Conservation (phyloP, 2,329 filamentous ascomycete species). For the Alternaria longipes region DNA sequence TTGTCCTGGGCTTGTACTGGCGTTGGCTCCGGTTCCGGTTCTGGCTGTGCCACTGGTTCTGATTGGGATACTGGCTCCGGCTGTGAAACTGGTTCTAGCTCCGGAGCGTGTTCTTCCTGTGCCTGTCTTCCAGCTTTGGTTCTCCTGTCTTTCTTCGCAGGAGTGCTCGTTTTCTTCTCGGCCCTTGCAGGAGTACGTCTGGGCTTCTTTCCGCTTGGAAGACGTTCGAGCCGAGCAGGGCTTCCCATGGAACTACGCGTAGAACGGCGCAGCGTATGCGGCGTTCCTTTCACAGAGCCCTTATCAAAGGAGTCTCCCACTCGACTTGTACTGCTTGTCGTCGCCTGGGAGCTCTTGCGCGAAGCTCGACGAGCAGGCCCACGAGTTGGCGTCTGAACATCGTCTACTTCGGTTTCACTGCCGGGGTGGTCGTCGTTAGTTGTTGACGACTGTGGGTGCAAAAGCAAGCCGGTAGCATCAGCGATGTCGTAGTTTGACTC, state of each 20-base stretch:
- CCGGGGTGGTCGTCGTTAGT: slow-evolving; percentile 13
- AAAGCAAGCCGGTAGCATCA: slow-evolving; percentile 25
- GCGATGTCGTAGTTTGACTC: slow-evolving; percentile 35
- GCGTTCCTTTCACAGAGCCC: slow-evolving; percentile 28
- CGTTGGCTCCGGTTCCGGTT: neutral
- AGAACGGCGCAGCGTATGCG: slow-evolving; percentile 38
- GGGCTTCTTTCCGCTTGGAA: slow-evolving; percentile 35
- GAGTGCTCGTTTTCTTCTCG: slow-evolving; percentile 11
- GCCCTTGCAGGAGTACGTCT: slow-evolving; percentile 26
- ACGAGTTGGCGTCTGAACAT: slow-evolving; percentile 24
- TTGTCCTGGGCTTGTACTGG: slow-evolving; percentile 32
- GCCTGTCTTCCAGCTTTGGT: slow-evolving; percentile 18
- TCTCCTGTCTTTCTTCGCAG: slow-evolving; percentile 20
- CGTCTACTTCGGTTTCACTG: slow-evolving; percentile 35
- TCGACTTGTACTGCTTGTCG: slow-evolving; percentile 40
- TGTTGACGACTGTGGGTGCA: slow-evolving; percentile 20
- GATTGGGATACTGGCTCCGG: neutral
- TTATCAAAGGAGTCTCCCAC: slow-evolving; percentile 51
- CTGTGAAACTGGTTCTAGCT: neutral
- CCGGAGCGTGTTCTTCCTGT: neutral
- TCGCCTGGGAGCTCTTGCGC: slow-evolving; percentile 17
- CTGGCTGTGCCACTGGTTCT: neutral
- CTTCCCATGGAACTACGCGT: slow-evolving; percentile 37
- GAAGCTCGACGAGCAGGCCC: neutral
- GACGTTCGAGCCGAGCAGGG: slow-evolving; percentile 18